Evolutionary conservation across 441 rosid genomes (phyloP).

Genomic region (Populus hybrid): DNA sequence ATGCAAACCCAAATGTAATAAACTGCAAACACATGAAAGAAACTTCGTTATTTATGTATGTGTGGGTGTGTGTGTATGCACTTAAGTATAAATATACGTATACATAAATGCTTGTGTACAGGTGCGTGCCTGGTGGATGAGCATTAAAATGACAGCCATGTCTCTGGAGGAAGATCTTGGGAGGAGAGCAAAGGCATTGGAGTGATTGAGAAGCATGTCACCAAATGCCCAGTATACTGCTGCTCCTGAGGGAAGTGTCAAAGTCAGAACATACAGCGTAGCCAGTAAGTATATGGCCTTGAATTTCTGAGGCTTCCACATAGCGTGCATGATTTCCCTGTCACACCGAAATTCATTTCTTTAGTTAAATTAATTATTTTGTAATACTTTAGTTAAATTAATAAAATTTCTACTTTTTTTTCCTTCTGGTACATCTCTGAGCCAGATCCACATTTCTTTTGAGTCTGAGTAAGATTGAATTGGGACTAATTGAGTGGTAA

Average conservation of each 20-base stretch:
- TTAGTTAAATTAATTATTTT: not conserved
- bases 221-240: slow-evolving; percentile 99
- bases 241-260: slow-evolving; percentile 85
- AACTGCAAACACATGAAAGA: slow-evolving; percentile 48
- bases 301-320: slow-evolving; percentile 98
- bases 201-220: slow-evolving; percentile 81
- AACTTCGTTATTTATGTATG: not conserved
- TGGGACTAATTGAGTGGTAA: too few species aligned
- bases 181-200: slow-evolving; percentile 88
- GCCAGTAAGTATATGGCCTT: slow-evolving; percentile 91
- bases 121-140: slow-evolving; percentile 76
- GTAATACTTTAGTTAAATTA: not conserved
- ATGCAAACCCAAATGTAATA: slow-evolving; percentile 94
- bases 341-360: not conserved
- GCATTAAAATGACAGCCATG: slow-evolving; percentile 91
- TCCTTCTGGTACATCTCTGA: not conserved
- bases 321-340: slow-evolving; percentile 98
- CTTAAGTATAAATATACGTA: not conserved
- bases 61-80: too few species aligned
- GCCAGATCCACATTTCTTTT: too few species aligned
- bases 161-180: slow-evolving; percentile 75
- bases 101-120: not conserved
- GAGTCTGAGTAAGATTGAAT: too few species aligned
- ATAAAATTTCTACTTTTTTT: not conserved
- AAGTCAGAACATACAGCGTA: slow-evolving; percentile 79